Evolutionary conservation across 306 rosid genomes (phyloP).

Genomic region (Medicago lupulina): DNA sequence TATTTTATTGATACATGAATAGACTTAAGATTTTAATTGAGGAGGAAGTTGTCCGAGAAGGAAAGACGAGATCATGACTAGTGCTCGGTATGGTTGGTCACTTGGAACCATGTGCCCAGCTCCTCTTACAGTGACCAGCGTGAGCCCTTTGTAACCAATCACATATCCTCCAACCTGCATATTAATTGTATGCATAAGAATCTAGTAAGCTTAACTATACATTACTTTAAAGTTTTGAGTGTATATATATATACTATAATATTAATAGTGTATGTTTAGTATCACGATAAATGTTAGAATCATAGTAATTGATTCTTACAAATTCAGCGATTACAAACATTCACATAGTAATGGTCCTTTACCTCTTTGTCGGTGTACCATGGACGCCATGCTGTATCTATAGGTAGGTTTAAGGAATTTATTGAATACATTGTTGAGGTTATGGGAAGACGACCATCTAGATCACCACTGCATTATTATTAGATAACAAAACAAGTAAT

Average conservation of each 20-base stretch:
- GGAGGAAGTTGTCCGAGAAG: conserved; percentile 48
- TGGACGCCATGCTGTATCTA: conserved; percentile 57
- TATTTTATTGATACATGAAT: not conserved
- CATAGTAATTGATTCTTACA: no score
- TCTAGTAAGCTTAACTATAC: not conserved
- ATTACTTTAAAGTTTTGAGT: no score
- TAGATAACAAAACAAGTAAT: conserved; percentile 9
- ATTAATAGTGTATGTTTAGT: not conserved
- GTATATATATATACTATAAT: no score
- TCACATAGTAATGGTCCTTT: conserved; percentile 12
- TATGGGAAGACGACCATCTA: conserved; percentile 60
- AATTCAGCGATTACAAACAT: no score
- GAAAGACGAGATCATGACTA: conserved; percentile 56
- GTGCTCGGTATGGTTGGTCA: conserved; percentile 61
- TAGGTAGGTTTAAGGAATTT: conserved; percentile 48
- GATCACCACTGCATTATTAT: conserved; percentile 59
- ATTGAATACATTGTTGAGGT: conserved; percentile 61
- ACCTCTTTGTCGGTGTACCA: conserved; percentile 60
- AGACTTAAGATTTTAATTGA: not conserved
- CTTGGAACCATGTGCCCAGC: conserved; percentile 75
- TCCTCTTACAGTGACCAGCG: conserved; percentile 60
- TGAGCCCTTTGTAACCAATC: conserved; percentile 60
- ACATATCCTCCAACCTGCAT: conserved; percentile 73
- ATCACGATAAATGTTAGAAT: no score
- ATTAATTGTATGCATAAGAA: no score